Evolutionary conservation across 768 basidiomycete species (phyloP), one percentile per base, ranked within the genome.

Genomic region (Lactifluus subvellereus): DNA sequence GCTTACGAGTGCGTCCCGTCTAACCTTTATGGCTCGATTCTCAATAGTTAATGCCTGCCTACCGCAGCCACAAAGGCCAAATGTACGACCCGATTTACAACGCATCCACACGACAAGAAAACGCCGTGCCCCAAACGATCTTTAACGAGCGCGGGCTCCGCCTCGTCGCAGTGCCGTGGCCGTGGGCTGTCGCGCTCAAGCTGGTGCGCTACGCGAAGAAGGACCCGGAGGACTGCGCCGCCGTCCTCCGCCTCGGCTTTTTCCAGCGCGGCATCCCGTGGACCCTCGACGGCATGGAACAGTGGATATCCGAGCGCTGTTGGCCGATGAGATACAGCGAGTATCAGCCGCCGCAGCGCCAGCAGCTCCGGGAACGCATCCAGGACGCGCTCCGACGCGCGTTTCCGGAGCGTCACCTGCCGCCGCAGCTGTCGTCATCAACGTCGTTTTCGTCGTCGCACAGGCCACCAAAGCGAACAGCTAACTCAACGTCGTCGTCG

Each of bases 181-280:
- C 83, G 63, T 89, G 88, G 88, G 81, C 82, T 1, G 81, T 89
- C 47, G 84, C 87, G 3, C 80, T 89, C 67, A 89, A 89, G 70
- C 77, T 89, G 11, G 85, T 86, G 20, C 78, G 88, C 6, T 89
- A 86, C 70, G 74, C 78, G 43, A 81, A 82, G 57, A 78, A 80
- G 64, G 88, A 89, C 71, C 81, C 84, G 1, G 77, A 71, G 1
- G 87, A 89, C 71, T 86, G 88, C 61, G 84, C 83, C 52, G 75
- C 85, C n/a, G 77, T 88, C 48, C 77, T 89, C n/a, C 79, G 82
- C 59, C 82, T 85, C 61, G 86, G 86, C 1, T 80, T 79, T 1
- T 74, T 75, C 45, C 72, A 82, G 51, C 81, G 82, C 16, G 76
- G 78, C 9, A 76, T 80, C 0, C 74, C 77, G 20, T 89, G 87